phyloP scores from a whole-genome alignment of 1,284 basidiomycete species.

The Earliella scabrosa region DNA sequence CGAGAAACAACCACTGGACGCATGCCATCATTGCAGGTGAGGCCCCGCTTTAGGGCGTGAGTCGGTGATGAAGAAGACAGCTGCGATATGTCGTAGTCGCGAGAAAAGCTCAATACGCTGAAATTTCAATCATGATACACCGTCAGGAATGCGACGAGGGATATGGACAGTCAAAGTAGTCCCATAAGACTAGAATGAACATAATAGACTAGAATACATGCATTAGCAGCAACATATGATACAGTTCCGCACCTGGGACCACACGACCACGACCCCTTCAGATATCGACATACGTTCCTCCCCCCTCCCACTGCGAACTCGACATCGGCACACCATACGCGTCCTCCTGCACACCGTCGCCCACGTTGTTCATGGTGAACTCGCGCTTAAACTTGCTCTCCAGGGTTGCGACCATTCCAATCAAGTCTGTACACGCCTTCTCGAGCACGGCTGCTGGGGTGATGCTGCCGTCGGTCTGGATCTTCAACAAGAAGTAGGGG shows the following conservation, averaged over 20 bases:
- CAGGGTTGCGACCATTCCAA: conserved; percentile 72
- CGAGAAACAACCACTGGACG: too few relatives aligned
- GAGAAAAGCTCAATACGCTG: too few relatives aligned
- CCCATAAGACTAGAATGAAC: too few relatives aligned
- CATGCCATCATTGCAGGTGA: too few relatives aligned
- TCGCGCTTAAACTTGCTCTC: conserved; percentile 79
- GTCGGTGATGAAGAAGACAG: too few relatives aligned
- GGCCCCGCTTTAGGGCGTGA: too few relatives aligned
- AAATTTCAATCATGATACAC: too few relatives aligned
- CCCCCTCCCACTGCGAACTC: conserved; percentile 45
- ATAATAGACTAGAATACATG: conserved; percentile 17
- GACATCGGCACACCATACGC: conserved; percentile 56
- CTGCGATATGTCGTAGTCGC: too few relatives aligned
- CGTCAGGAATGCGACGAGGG: too few relatives aligned
- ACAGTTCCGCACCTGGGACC: conserved; percentile 9
- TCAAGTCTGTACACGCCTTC: conserved; percentile 83
- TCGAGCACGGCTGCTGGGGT: conserved; percentile 88
- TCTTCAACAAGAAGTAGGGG: conserved; percentile 91
- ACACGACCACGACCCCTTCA: not conserved
- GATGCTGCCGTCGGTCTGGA: conserved; percentile 90
- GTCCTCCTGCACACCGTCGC: conserved; percentile 57
- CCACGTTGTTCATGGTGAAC: conserved; percentile 75
- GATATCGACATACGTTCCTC: conserved; percentile 73
- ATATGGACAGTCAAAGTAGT: too few relatives aligned
- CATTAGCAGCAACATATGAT: conserved; percentile 9